These are phyloP conservation scores for Ensete glaucum DNA, from an alignment of 176 grass and related monocot genomes.

Conservation along the genomic window DNA sequence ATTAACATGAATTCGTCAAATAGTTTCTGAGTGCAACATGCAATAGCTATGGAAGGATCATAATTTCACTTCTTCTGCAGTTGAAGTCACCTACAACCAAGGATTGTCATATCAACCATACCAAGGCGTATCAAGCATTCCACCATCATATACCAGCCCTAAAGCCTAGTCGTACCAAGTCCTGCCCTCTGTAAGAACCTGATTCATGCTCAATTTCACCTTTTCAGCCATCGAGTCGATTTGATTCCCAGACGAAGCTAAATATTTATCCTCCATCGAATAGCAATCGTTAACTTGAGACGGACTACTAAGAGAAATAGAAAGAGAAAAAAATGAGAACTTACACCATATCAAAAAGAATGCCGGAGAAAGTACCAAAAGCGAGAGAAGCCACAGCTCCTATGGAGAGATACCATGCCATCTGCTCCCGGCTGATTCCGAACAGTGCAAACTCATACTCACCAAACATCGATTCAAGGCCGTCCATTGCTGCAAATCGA, in stretches of 20 bases:
- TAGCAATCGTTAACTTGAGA: no score
- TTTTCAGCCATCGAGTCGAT: no score
- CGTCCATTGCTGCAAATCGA: slow-evolving; percentile 41
- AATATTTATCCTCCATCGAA: no score
- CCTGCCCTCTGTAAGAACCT: no score
- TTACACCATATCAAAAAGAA: slow-evolving; percentile 73
- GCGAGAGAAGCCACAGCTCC: slow-evolving; percentile 28
- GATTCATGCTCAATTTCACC: no score
- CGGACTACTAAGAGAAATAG: background rate
- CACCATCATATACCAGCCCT: background rate
- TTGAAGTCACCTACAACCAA: no score
- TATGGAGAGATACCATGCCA: slow-evolving; percentile 38
- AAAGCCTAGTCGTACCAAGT: background rate
- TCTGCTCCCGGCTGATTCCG: slow-evolving; percentile 56
- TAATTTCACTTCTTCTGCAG: no score
- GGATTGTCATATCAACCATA: no score
- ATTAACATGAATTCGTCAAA: no score
- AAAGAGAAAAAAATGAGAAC: slow-evolving; percentile 2
- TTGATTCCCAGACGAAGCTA: no score
- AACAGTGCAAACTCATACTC: slow-evolving; percentile 60
- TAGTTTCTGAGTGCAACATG: no score
- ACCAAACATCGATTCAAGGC: slow-evolving; percentile 59
- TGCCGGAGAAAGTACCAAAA: slow-evolving; percentile 51
- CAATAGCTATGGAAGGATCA: no score
- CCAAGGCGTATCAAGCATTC: background rate